phyloP scores from a whole-genome alignment of 106 monocot genomes.

The Phalaenopsis aphrodite region DNA sequence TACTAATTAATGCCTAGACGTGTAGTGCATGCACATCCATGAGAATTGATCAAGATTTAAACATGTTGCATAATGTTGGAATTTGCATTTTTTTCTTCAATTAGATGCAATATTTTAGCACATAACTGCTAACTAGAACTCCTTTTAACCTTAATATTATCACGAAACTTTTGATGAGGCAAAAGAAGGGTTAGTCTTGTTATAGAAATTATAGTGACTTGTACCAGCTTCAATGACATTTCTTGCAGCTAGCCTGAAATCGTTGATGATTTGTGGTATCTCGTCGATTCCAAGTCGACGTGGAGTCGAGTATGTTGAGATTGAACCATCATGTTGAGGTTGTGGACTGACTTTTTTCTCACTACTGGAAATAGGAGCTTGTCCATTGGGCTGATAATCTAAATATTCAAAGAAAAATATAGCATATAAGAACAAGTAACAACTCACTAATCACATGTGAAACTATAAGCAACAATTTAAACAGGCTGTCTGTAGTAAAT shows the following conservation, averaged over 20 bases:
- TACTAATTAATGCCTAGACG: no score
- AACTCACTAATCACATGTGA: neutral
- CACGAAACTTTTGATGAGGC: no score
- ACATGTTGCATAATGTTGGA: no score
- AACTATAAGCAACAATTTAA: neutral
- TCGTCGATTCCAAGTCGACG: slow-evolving; percentile 23
- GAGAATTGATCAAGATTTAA: no score
- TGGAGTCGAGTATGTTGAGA: slow-evolving; percentile 13
- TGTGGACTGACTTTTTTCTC: slow-evolving; percentile 13
- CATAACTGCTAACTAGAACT: no score
- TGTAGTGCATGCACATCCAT: no score
- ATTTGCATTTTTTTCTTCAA: no score
- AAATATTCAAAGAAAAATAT: neutral
- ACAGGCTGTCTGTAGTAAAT: no score
- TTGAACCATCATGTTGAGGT: slow-evolving; percentile 7
- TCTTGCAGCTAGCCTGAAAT: slow-evolving; percentile 37
- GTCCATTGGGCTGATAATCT: slow-evolving; percentile 18
- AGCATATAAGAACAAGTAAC: neutral
- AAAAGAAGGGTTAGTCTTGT: neutral
- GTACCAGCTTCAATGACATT: slow-evolving; percentile 46
- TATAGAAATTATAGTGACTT: neutral
- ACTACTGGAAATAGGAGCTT: slow-evolving; percentile 18
- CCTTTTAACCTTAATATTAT: no score
- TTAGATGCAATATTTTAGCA: no score
- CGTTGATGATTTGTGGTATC: slow-evolving; percentile 29